Conservation (phyloP, 2,329 filamentous ascomycete species). For the Penicillium sp. region DNA sequence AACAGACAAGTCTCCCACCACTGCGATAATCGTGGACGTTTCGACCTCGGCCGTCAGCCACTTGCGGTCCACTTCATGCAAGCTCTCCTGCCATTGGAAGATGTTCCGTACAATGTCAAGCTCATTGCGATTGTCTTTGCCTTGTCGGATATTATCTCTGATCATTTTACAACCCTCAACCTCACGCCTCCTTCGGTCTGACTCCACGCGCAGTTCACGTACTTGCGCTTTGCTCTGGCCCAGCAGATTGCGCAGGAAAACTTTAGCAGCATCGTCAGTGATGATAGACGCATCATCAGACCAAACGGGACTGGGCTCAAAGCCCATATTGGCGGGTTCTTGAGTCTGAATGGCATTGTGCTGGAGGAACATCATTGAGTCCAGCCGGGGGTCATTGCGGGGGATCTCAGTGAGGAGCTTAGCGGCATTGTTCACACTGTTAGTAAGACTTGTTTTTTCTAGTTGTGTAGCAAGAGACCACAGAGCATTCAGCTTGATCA, state of each 20-base stretch:
- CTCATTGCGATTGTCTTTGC: conserved; percentile 85
- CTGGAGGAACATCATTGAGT: conserved; percentile 96
- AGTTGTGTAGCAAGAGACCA: conserved; percentile 80
- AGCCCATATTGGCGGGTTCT: conserved; percentile 79
- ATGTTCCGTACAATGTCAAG: conserved; percentile 80
- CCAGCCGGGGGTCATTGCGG: conserved; percentile 82
- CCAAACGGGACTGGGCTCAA: conserved; percentile 96
- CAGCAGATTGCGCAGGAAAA: conserved; percentile 88
- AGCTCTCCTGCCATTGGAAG: conserved; percentile 77
- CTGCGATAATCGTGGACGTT: conserved; percentile 85
- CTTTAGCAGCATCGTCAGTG: conserved; percentile 80
- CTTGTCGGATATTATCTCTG: conserved; percentile 75
- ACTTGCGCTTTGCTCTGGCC: conserved; percentile 86
- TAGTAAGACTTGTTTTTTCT: conserved; percentile 74
- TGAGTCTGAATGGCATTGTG: conserved; percentile 84
- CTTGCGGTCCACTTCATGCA: conserved; percentile 81
- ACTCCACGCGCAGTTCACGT: conserved; percentile 75
- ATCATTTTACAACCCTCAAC: conserved; percentile 74
- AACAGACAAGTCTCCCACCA: conserved; percentile 87
- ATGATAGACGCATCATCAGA: conserved; percentile 88
- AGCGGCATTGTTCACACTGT: conserved; percentile 70
- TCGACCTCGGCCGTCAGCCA: conserved; percentile 89
- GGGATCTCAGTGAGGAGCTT: conserved; percentile 78
- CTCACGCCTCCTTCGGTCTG: conserved; percentile 82
- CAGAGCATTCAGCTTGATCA: conserved; percentile 76